Conservation (phyloP, 2,329 filamentous ascomycete genomes). For the Fusarium mexicanum region DNA sequence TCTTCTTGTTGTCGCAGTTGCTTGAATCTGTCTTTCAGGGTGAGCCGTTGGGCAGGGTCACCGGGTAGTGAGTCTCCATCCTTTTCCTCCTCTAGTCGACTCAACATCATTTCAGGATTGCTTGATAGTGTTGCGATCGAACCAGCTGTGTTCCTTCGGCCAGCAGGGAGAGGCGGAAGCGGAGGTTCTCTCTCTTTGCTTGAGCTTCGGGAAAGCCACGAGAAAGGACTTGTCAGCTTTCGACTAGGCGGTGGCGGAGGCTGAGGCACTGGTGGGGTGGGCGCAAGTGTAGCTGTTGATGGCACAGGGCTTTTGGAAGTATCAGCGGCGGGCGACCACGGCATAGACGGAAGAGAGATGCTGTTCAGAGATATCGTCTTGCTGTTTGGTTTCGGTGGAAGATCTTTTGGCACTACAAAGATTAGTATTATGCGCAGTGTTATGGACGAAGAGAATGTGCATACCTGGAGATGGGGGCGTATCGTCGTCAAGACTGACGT, state of each 20-base stretch:
- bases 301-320: constrained; percentile 57
- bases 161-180: constrained; percentile 65
- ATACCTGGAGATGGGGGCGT: constrained; percentile 47
- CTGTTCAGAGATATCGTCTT: constrained; percentile 73
- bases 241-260: constrained; percentile 58
- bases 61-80: constrained; percentile 59
- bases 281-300: constrained; percentile 46
- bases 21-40: constrained; percentile 82
- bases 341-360: constrained; percentile 76
- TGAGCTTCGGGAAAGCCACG: constrained; percentile 80
- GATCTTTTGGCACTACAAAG: constrained; percentile 45
- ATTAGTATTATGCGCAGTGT: constrained; percentile 30
- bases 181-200: constrained; percentile 64
- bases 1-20: constrained; percentile 79
- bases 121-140: constrained; percentile 82
- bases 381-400: constrained; percentile 52
- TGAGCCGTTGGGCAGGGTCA: constrained; percentile 64
- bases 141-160: constrained; percentile 77
- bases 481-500: constrained; percentile 73
- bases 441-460: neutral
- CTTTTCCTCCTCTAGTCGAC: constrained; percentile 77
- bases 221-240: constrained; percentile 88
- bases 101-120: constrained; percentile 82
- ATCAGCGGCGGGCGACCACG: constrained; percentile 71
- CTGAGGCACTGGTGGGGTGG: constrained; percentile 46